Conservation (phyloP, 1,284 basidiomycete genomes). For the Malassezia sp. region DNA sequence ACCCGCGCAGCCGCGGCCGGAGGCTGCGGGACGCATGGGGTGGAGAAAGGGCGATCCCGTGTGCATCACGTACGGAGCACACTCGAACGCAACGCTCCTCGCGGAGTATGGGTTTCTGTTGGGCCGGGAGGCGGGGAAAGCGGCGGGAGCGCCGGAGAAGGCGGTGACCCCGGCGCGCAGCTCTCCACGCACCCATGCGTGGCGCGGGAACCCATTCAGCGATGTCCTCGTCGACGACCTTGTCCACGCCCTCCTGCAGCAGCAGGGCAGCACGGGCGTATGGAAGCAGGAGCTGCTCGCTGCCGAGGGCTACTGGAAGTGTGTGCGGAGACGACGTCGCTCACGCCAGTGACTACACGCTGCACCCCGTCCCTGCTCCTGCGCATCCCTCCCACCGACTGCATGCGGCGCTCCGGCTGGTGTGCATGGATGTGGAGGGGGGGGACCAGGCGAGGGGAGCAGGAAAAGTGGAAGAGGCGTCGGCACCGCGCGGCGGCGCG, state of each 20-base stretch:
- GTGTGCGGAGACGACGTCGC: not conserved
- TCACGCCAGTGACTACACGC: constrained; percentile 24
- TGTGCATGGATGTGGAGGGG: constrained; percentile 17
- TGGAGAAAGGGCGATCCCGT: constrained; percentile 24
- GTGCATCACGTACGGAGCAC: constrained; percentile 38
- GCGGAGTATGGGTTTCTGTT: constrained; percentile 40
- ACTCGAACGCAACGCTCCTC: constrained; percentile 29
- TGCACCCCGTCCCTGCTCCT: constrained; percentile 30
- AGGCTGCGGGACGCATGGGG: not conserved
- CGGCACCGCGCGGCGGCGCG: not conserved
- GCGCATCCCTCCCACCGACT: constrained; percentile 40
- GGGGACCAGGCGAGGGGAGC: not conserved
- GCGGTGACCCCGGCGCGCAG: not conserved
- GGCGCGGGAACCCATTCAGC: constrained; percentile 26
- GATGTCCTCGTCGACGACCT: constrained; percentile 27
- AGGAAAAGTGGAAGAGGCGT: not conserved
- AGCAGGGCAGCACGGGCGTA: constrained; percentile 17
- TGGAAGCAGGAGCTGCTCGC: constrained; percentile 28
- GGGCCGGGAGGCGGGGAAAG: not conserved
- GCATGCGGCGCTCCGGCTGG: constrained; percentile 26
- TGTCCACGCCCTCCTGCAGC: constrained; percentile 14
- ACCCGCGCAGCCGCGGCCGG: constrained; percentile 8
- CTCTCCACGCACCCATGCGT: not conserved
- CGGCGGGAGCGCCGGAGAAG: not conserved
- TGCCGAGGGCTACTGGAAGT: constrained; percentile 32